Conservation (phyloP, 257 asterid genomes). For the Nicotiana paniculata region DNA sequence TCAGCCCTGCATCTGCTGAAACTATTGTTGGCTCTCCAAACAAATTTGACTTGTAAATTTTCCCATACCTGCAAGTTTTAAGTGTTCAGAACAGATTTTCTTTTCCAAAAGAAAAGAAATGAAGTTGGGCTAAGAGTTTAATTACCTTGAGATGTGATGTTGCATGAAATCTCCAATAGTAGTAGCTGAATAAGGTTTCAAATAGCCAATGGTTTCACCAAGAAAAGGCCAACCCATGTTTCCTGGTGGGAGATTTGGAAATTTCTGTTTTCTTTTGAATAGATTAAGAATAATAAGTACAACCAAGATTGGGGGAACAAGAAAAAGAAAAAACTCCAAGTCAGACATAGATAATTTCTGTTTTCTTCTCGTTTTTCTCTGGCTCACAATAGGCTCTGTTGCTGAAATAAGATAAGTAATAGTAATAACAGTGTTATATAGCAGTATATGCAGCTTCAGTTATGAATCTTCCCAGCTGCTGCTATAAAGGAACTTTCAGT, state of each 20-base stretch:
- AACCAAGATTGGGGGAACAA: slow-evolving; percentile 29
- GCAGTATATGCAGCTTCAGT: neutral
- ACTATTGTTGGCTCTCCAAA: slow-evolving; percentile 79
- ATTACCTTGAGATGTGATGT: slow-evolving; percentile 67
- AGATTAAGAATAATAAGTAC: slow-evolving; percentile 30
- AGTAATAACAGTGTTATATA: neutral
- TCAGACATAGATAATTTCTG: slow-evolving; percentile 35
- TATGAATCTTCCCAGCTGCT: slow-evolving; percentile 13
- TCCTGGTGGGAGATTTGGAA: slow-evolving; percentile 75
- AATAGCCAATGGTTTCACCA: slow-evolving; percentile 73
- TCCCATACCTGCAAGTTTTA: slow-evolving; percentile 51
- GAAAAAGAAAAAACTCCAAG: slow-evolving; percentile 39
- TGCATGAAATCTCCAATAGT: slow-evolving; percentile 79
- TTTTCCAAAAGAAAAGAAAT: neutral
- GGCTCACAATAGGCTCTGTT: neutral
- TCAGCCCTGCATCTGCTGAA: slow-evolving; percentile 82
- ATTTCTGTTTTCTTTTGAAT: slow-evolving; percentile 26
- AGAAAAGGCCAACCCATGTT: slow-evolving; percentile 93
- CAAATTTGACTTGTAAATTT: slow-evolving; percentile 74
- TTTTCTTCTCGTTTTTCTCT: neutral
- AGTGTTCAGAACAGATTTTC: neutral
- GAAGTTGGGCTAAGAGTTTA: too few relatives aligned
- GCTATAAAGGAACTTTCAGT: slow-evolving; percentile 16
- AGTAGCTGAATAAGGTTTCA: slow-evolving; percentile 71
- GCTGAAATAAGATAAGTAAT: neutral